phyloP scores from a whole-genome alignment of 164 flowering plant genomes.

The Nymphaea colorata region DNA sequence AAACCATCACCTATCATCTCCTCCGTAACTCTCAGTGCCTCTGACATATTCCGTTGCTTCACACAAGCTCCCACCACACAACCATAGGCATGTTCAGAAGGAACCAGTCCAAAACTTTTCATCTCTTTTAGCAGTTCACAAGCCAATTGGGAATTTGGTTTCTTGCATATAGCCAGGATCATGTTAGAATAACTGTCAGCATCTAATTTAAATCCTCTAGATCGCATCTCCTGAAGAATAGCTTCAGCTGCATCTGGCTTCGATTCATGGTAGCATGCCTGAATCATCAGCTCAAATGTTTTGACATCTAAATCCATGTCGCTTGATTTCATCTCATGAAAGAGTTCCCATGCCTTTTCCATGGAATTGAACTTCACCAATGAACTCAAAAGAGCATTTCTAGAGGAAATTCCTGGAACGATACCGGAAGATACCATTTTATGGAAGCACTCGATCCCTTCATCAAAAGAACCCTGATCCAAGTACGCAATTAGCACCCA shows the following conservation, averaged over 20 bases:
- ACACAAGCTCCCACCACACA: conserved; percentile 42
- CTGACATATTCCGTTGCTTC: conserved; percentile 44
- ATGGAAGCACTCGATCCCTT: conserved; percentile 38
- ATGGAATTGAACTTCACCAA: conserved; percentile 31
- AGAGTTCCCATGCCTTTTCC: conserved; percentile 23
- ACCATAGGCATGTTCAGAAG: conserved; percentile 33
- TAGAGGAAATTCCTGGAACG: conserved; percentile 14
- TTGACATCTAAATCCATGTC: conserved; percentile 28
- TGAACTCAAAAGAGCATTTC: conserved; percentile 28
- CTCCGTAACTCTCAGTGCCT: conserved; percentile 51
- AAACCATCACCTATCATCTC: conserved; percentile 49
- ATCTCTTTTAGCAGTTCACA: conserved; percentile 52
- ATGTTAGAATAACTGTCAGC: conserved; percentile 20
- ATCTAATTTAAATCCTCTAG: conserved; percentile 35
- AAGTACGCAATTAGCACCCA: conserved; percentile 39
- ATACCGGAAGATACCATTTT: conserved; percentile 23
- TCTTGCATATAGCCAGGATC: conserved; percentile 40
- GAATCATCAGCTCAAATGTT: conserved; percentile 38
- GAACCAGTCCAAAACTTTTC: conserved; percentile 48
- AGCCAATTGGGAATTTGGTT: conserved; percentile 27
- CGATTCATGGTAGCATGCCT: conserved; percentile 40
- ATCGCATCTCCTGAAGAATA: conserved; percentile 36
- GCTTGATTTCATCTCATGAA: conserved; percentile 23
- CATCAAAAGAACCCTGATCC: conserved; percentile 18
- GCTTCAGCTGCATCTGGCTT: conserved; percentile 35